Base-by-base conservation (phyloP, 176 grass and related monocot species). In the Hordeum marinum region DNA sequence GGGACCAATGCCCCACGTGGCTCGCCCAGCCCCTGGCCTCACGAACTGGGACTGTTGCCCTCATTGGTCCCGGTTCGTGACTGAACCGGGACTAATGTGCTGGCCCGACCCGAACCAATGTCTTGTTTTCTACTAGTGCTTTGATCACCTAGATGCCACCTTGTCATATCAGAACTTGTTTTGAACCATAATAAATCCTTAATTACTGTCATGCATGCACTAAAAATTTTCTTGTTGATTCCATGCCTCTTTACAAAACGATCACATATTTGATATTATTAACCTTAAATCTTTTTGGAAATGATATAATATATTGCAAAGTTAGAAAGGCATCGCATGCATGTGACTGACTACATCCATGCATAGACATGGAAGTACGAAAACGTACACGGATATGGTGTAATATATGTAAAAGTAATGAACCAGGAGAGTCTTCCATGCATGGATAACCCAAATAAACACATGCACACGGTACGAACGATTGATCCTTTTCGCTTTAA, bases 401-500 rank as follows among this genome's bases (percentile, higher is more conserved):
- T 20, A 52, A 75, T 59, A 32, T 7, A 65, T 80, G 25, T 40
- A 31, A 29, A 65, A 66, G 1, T 8, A n/a, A 14, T 68, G 41
- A 17, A 35, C 31, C 27, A 63, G 26, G 32, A 66, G 63, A 54
- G 67, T 81, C 78, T 67, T 48, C 14, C 40, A 52, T 81, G 42
- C 58, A 65, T 46, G 60, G 37, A 35, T 11, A 46, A 80, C 23
- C 9, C 8, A 70, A 66, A 66, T 9, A 10, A 77, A 34, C 75
- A 37, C 52, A 13, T 36, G 52, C 42, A 68, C 42, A 68, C 27
- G 27, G 42, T 68, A 54, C 27, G 20, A 68, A 68, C 25, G 21
- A 39, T 69, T 32, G 4, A 72, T 74, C 42, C 24, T 74, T 48
- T 74, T 82, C 46, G 11, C 61, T 79, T 79, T 79, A 31, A 64